A percentile compares a stretch with the other conserved stretches of the same genome.
phyloP scores from a whole-genome alignment of 2,329 filamentous ascomycete species.

The Colletotrichum lini region DNA sequence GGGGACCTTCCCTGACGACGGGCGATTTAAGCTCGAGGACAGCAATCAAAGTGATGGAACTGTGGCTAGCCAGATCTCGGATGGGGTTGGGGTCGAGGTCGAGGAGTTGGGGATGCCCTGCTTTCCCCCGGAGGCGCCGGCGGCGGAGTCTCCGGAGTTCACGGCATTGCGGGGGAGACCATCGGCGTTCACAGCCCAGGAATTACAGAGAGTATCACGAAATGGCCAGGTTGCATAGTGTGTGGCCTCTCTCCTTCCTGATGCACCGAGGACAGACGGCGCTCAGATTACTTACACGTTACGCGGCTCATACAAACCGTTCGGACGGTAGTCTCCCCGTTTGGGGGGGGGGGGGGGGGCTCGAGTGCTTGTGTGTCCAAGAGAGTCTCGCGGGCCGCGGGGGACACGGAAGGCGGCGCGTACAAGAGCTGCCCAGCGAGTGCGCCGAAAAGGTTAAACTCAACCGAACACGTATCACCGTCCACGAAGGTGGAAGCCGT shows the following conservation, averaged over 20 bases:
- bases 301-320: background rate
- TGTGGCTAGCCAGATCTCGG: background rate
- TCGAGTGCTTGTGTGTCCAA: background rate
- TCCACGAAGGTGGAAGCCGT: too few species aligned
- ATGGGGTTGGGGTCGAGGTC: conserved; percentile 1
- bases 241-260: too few species aligned
- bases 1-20: background rate
- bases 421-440: conserved; percentile 6
- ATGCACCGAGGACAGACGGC: too few species aligned
- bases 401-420: background rate
- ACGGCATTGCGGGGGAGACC: too few species aligned
- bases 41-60: background rate
- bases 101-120: background rate
- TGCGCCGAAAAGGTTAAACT: conserved; percentile 14
- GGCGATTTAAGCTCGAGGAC: background rate
- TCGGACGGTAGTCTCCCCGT: background rate
- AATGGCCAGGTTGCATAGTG: too few species aligned
- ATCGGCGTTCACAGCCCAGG: too few species aligned
- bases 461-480: conserved; percentile 5
- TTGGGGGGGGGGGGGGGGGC: background rate
- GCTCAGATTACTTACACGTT: background rate
- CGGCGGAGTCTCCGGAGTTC: background rate
- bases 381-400: too few species aligned
- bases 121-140: too few species aligned
- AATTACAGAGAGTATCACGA: too few species aligned